Conservation (phyloP, 148 eudicot genomes). For the Drosera capensis region DNA sequence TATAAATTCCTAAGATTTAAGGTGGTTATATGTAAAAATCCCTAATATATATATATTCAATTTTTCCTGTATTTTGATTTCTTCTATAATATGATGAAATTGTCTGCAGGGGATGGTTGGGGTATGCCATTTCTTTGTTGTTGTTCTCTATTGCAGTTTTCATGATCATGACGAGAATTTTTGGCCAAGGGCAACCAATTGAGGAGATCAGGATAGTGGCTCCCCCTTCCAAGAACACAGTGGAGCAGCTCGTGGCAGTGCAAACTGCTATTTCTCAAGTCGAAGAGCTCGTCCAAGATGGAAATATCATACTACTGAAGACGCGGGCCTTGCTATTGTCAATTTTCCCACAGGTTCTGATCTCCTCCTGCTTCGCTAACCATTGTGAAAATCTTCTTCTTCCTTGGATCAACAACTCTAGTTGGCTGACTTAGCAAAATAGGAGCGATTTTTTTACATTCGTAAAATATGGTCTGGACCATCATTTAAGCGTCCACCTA, state of each 20-base stretch:
- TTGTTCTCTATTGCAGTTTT: constrained; percentile 36
- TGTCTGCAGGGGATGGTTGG: constrained; percentile 73
- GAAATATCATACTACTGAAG: constrained; percentile 69
- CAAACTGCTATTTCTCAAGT: constrained; percentile 78
- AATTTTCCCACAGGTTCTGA: constrained; percentile 70
- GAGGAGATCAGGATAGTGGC: constrained; percentile 48
- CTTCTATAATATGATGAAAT: background rate
- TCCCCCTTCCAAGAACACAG: constrained; percentile 68
- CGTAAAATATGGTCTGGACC: too few species aligned
- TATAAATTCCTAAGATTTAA: too few species aligned
- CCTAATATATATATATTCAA: too few species aligned
- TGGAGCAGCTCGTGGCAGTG: constrained; percentile 93
- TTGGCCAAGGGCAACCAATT: constrained; percentile 32
- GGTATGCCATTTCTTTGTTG: constrained; percentile 29
- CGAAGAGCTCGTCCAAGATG: constrained; percentile 74
- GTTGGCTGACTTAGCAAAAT: too few species aligned
- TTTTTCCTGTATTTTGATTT: too few species aligned
- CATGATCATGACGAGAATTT: constrained; percentile 45
- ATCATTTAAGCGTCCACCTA: too few species aligned
- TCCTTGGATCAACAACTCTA: too few species aligned
- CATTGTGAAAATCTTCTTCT: too few species aligned
- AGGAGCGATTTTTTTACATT: too few species aligned
- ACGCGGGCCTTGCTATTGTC: constrained; percentile 60
- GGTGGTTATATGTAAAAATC: too few species aligned
- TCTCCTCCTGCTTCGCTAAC: constrained; percentile 1